Conservation (phyloP, 768 basidiomycete species). For the Rhodotorula paludigena region DNA sequence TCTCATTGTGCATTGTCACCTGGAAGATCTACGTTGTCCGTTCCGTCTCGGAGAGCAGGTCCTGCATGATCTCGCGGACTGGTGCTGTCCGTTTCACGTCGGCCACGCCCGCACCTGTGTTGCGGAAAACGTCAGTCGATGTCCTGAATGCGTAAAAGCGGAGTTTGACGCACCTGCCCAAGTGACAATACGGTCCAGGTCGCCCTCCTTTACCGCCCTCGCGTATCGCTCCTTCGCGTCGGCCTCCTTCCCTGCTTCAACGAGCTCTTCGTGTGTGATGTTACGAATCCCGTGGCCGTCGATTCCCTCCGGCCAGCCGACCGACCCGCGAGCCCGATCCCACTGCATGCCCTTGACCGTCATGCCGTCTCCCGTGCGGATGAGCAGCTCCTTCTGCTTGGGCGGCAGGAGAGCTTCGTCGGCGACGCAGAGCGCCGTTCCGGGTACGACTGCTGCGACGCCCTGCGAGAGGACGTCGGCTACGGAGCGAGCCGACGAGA, state of each 20-base stretch:
- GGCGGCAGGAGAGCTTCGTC: slow-evolving; percentile 60
- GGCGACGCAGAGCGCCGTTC: slow-evolving; percentile 69
- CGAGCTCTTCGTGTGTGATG: slow-evolving; percentile 59
- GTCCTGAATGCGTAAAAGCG: neutral
- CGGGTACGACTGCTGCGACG: slow-evolving; percentile 63
- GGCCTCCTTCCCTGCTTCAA: slow-evolving; percentile 53
- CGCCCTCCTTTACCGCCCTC: slow-evolving; percentile 51
- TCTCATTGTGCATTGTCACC: too few species aligned
- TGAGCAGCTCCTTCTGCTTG: slow-evolving; percentile 56
- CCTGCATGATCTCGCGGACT: slow-evolving; percentile 28
- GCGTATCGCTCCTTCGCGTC: slow-evolving; percentile 53
- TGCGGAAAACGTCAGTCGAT: too few species aligned
- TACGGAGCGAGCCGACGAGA: slow-evolving; percentile 62
- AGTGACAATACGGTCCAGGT: slow-evolving; percentile 56
- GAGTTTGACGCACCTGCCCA: slow-evolving; percentile 57
- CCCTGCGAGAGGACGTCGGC: slow-evolving; percentile 62
- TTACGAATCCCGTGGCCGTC: slow-evolving; percentile 61
- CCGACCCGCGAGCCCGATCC: slow-evolving; percentile 54
- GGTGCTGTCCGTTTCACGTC: slow-evolving; percentile 54
- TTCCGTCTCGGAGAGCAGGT: neutral
- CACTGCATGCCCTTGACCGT: slow-evolving; percentile 63
- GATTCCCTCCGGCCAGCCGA: slow-evolving; percentile 50
- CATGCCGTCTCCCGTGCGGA: slow-evolving; percentile 38
- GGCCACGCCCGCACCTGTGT: slow-evolving; percentile 54
- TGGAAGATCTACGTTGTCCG: too few species aligned